Conservation (phyloP, 371 early-diverging fungal genomes). For the Apophysomyces elegans region DNA sequence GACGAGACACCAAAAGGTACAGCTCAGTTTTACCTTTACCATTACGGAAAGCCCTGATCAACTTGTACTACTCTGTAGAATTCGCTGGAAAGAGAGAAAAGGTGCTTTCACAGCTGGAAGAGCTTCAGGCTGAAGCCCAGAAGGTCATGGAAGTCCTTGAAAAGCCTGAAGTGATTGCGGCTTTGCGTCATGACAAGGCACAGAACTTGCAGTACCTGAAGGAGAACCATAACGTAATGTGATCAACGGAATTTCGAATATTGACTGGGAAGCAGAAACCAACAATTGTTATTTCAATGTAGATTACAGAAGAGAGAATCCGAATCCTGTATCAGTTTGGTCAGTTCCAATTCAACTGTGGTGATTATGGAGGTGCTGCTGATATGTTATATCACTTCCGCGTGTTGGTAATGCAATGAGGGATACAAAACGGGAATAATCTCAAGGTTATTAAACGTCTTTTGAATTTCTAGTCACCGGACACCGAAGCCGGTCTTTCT, state of each 20-base stretch:
- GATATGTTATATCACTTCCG: slow-evolving; percentile 94
- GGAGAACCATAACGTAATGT: slow-evolving; percentile 77
- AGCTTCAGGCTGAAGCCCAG: slow-evolving; percentile 77
- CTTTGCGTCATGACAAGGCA: slow-evolving; percentile 90
- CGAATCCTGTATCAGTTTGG: slow-evolving; percentile 85
- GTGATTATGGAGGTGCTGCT: slow-evolving; percentile 89
- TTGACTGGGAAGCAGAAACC: not conserved
- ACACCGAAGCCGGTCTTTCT: slow-evolving; percentile 76
- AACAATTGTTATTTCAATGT: slow-evolving; percentile 6
- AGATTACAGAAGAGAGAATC: slow-evolving; percentile 88
- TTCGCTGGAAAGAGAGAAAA: slow-evolving; percentile 75
- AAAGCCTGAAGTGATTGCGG: slow-evolving; percentile 87
- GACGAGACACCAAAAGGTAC: slow-evolving; percentile 70
- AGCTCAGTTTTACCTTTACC: not conserved
- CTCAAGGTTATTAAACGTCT: not conserved
- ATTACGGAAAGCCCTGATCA: not conserved
- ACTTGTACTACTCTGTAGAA: slow-evolving; percentile 40
- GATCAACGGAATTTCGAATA: slow-evolving; percentile 7
- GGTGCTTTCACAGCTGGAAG: slow-evolving; percentile 74
- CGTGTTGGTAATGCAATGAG: slow-evolving; percentile 67
- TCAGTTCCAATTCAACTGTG: slow-evolving; percentile 89
- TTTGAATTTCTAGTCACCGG: slow-evolving; percentile 67
- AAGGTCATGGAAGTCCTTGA: slow-evolving; percentile 87
- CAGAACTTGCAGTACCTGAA: slow-evolving; percentile 84
- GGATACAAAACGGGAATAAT: not conserved